Conservation (phyloP, 495 filamentous ascomycete species). For the Aspergillus conjunctus region DNA sequence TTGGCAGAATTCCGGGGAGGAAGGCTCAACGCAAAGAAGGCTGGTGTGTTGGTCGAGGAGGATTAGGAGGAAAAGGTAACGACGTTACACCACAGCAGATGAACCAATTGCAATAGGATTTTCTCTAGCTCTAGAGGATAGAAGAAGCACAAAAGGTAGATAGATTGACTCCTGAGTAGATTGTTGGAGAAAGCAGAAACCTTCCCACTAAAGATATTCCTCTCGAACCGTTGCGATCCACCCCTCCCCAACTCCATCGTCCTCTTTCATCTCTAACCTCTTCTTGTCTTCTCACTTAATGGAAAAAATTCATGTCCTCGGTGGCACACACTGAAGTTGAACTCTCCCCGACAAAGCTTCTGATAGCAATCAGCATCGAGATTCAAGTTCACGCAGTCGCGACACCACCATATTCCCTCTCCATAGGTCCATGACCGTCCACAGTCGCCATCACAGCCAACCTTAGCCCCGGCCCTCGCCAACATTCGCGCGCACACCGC, state of each 20-base stretch:
- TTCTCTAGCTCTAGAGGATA: too few species aligned
- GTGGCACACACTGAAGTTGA: constrained; percentile 9
- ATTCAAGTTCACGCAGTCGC: constrained; percentile 1
- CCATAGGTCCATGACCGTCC: constrained; percentile 7
- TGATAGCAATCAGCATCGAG: constrained; percentile 7
- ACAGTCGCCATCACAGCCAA: constrained; percentile 12
- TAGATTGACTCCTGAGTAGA: too few species aligned
- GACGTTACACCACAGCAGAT: too few species aligned
- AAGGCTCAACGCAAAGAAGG: too few species aligned
- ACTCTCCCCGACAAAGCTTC: constrained; percentile 4
- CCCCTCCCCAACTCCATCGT: background rate
- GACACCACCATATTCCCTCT: constrained; percentile 8
- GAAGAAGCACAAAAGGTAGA: too few species aligned
- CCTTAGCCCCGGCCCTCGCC: background rate
- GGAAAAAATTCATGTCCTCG: constrained; percentile 8
- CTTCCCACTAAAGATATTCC: background rate
- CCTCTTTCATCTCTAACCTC: background rate
- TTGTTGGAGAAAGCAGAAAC: too few species aligned
- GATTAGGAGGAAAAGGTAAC: too few species aligned
- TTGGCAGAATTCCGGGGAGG: too few species aligned
- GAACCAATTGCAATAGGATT: too few species aligned
- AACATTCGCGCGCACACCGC: constrained; percentile 7
- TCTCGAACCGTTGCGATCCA: constrained; percentile 4
- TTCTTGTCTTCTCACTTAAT: background rate
- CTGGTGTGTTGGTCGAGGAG: too few species aligned